Percentiles rank a stretch among this genome's conserved stretches.
phyloP scores from a whole-genome alignment of 2,329 filamentous ascomycete genomes.

The Periconia digitata region DNA sequence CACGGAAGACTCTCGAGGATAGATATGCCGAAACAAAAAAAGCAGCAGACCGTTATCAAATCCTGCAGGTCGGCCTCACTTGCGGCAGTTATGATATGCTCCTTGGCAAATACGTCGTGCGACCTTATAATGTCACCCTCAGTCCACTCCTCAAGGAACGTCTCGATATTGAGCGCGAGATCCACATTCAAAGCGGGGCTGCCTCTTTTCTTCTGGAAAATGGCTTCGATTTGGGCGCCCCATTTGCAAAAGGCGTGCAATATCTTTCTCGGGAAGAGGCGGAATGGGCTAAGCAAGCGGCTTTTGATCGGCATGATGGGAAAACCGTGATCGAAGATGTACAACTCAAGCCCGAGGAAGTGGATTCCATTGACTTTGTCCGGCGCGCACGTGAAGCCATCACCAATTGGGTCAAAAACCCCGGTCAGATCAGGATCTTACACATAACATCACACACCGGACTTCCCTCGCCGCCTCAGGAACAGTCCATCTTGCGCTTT shows the following conservation, averaged over 20 bases:
- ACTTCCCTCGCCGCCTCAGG: constrained; percentile 13
- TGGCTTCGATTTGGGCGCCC: constrained; percentile 59
- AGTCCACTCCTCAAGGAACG: constrained; percentile 58
- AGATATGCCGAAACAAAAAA: constrained; percentile 62
- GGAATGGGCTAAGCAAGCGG: constrained; percentile 47
- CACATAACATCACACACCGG: constrained; percentile 36
- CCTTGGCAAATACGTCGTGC: constrained; percentile 54
- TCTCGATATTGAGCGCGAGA: constrained; percentile 61
- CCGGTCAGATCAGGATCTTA: constrained; percentile 11
- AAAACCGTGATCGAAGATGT: constrained; percentile 45
- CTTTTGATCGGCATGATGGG: constrained; percentile 46
- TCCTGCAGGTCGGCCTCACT: constrained; percentile 68
- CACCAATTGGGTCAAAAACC: constrained; percentile 46
- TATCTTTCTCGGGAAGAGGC: constrained; percentile 66
- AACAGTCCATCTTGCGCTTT: constrained; percentile 46
- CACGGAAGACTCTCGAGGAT: constrained; percentile 55
- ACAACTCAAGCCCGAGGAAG: constrained; percentile 54
- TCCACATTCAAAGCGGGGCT: constrained; percentile 61
- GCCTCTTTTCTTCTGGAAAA: constrained; percentile 62
- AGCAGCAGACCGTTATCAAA: constrained; percentile 64
- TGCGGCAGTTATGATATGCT: constrained; percentile 60
- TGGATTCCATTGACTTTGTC: constrained; percentile 56
- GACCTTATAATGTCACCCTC: constrained; percentile 66
- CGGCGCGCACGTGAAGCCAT: constrained; percentile 49
- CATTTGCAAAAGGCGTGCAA: constrained; percentile 60